Base-by-base conservation (phyloP, 2,329 filamentous ascomycete genomes). In the Aureobasidium uvarum region DNA sequence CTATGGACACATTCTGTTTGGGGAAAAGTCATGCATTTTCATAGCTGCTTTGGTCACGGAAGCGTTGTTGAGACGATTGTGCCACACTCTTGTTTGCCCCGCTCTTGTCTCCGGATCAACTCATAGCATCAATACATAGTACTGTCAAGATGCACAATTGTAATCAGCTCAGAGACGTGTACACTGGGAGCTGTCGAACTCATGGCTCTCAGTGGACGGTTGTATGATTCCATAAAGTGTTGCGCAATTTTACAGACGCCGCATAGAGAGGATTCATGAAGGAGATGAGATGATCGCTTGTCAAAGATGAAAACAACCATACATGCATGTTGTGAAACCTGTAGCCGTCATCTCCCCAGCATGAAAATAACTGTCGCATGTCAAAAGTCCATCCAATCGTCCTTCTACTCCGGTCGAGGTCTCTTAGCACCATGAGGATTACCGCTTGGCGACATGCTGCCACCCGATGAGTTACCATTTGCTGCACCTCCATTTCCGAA, bases 401-500 rank as follows among this genome's bases (percentile, higher is more conserved):
- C 23, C 7, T 31, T 25, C 59, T 67, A 68, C 50, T 68, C 67
- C 41, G 67, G 66, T 33, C 67, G 66, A 45, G 66, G 66, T 52
- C 67, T 64, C 43, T 68, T 68, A 8, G 67, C 63, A 20, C 67
- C 67, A 51, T 68, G 67, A 4, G 67, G 67, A 25, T 68, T 68
- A 16, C 65, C 65, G 16, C 3, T 39, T 0, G 56, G 43, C 25
- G 65, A 54, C 28, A 62, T 62, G 43, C 55, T 48, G 50, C 52
- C 54, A 45, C 52, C 59, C 36, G 48, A 33, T 14, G 63, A 31
- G 43, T 46, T 65, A 16, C 64, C 60, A 55, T 81, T 80, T 18
- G 46, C 60, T 33, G 46, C 48, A 38, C 23, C 48, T 25, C 56
- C 43, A 75, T 23, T 50, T 8, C 33, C 33, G 23, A 92, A 94